These are phyloP conservation scores for Babesia ovis DNA, from an alignment of 169 alveolate species.

Conservation along the genomic window DNA sequence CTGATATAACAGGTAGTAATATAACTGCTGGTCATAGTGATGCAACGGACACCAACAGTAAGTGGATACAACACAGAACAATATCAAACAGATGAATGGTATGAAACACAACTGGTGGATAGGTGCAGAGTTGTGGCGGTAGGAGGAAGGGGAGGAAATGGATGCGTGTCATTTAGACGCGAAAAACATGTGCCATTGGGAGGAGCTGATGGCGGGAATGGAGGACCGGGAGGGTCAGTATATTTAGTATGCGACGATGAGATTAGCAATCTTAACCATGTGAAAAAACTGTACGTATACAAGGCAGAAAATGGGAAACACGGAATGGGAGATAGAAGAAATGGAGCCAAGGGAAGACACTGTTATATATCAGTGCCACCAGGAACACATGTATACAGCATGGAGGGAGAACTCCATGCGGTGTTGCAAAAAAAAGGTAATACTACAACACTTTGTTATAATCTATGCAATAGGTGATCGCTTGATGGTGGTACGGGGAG, in stretches of 20 bases:
- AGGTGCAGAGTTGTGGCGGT: constrained; percentile 70
- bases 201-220: constrained; percentile 93
- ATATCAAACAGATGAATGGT: constrained; percentile 29
- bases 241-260: constrained; percentile 73
- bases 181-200: constrained; percentile 81
- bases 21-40: not conserved
- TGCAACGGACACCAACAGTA: constrained; percentile 29
- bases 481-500: constrained; percentile 85
- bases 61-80: not conserved
- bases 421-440: constrained; percentile 23
- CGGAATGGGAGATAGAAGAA: constrained; percentile 67
- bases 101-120: constrained; percentile 66
- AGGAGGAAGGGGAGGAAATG: constrained; percentile 90
- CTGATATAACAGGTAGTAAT: not conserved
- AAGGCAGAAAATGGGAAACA: constrained; percentile 79
- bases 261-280: constrained; percentile 71
- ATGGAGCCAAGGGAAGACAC: constrained; percentile 82
- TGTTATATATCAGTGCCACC: constrained; percentile 81
- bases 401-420: constrained; percentile 52
- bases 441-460: not conserved
- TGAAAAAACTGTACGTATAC: constrained; percentile 72
- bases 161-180: constrained; percentile 82
- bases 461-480: constrained; percentile 56
- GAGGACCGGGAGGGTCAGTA: constrained; percentile 93
- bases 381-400: constrained; percentile 85